Evolutionary conservation across 495 filamentous ascomycete genomes (phyloP).

Genomic region (Aspergillus conjunctus): DNA sequence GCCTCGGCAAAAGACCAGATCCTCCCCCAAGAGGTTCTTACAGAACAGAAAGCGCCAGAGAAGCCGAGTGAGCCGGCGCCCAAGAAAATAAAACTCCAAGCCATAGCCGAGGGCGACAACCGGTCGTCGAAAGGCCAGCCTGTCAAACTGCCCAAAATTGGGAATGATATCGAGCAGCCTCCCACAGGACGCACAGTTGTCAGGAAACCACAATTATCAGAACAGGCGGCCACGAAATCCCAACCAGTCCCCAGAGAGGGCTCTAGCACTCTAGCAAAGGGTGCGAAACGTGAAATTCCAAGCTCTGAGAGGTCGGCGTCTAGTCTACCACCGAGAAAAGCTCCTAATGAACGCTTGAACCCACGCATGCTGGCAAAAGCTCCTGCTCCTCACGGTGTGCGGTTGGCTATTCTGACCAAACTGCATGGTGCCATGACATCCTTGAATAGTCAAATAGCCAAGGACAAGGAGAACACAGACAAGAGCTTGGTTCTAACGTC

Average conservation of each 20-base stretch:
- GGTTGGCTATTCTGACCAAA: conserved; percentile 66
- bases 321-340: conserved; percentile 37
- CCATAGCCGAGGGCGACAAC: conserved; percentile 4
- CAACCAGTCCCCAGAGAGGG: background rate
- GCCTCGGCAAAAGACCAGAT: conserved; percentile 10
- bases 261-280: background rate
- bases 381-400: conserved; percentile 69
- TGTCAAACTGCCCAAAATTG: background rate
- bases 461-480: conserved; percentile 55
- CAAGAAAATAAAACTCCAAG: conserved; percentile 21
- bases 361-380: conserved; percentile 75
- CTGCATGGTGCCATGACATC: conserved; percentile 73
- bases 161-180: background rate
- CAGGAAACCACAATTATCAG: conserved; percentile 10
- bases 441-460: conserved; percentile 61
- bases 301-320: conserved; percentile 32
- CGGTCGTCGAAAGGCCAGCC: background rate
- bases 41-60: background rate
- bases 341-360: conserved; percentile 62
- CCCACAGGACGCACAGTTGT: background rate
- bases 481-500: conserved; percentile 61
- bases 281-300: conserved; percentile 8
- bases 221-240: background rate
- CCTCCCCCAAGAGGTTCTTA: conserved; percentile 3
- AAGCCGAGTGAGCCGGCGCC: conserved; percentile 10